Conservation (phyloP, 257 asterid genomes). For the Nemophila menziesii region DNA sequence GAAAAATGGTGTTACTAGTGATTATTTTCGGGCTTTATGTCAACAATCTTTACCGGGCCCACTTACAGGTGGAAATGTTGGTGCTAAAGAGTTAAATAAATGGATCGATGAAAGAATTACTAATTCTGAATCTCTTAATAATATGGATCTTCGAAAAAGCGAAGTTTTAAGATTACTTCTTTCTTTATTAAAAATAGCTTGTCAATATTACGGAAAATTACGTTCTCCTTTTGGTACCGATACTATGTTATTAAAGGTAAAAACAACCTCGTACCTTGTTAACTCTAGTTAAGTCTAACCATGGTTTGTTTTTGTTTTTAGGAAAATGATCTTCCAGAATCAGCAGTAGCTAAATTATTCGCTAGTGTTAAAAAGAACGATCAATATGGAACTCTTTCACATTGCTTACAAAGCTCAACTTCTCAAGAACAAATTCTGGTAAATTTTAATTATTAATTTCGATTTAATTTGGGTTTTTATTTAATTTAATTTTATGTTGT, state of each 20-base stretch:
- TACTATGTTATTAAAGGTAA: conserved; percentile 49
- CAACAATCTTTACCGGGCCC: conserved; percentile 76
- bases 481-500: conserved; percentile 7
- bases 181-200: conserved; percentile 66
- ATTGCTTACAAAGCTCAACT: conserved; percentile 77
- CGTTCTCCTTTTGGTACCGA: conserved; percentile 89
- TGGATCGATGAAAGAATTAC: conserved; percentile 85
- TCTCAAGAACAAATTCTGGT: conserved; percentile 89
- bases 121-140: conserved; percentile 29
- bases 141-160: conserved; percentile 41
- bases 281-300: no score
- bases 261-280: no score
- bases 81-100: conserved; percentile 66
- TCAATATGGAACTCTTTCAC: conserved; percentile 44
- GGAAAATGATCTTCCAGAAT: conserved; percentile 87
- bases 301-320: conserved; percentile 17
- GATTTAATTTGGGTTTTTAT: background rate
- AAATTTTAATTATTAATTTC: conserved; percentile 4
- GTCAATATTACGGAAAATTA: conserved; percentile 81
- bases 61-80: conserved; percentile 72
- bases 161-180: conserved; percentile 67
- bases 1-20: conserved; percentile 31
- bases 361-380: conserved; percentile 56
- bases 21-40: conserved; percentile 57
- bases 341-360: conserved; percentile 76